Base-by-base conservation (phyloP, 768 basidiomycete species). In the Tremella mesenterica region DNA sequence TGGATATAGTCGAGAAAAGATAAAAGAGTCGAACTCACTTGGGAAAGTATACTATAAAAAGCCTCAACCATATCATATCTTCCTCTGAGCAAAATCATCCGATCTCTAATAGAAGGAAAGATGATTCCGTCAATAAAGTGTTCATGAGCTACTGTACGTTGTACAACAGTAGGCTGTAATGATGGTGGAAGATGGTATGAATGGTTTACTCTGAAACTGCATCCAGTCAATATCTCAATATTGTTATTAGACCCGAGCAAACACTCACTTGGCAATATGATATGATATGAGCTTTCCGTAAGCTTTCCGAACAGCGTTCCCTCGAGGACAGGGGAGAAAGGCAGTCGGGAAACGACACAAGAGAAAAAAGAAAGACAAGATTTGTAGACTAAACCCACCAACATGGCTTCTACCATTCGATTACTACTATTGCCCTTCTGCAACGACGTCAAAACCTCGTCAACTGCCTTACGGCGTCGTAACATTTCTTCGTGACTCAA, bases 41-140 rank as follows among this genome's bases (percentile, higher is more conserved):
- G 80, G 23, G 72, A 75, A 28, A 85, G 77, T 58, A 87, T 84
- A 56, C 86, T 84, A 55, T 84, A 78, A 26, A 90, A 75, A 62
- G 85, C 87, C 56, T 89, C 88, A 0, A 84, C 81, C 13, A 95
- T 75, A 57, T 72, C 67, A 47, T 67, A 72, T 33, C 65, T 69
- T 85, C 90, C 85, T 77, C 88, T 80, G 29, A 89, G 75, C 16
- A 93, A 77, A 61, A 96, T 95, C 79, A 93, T 85, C 29, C 88
- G 81, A 63, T 95, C 91, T 30, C 92, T 81, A 52, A 96, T 76
- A 63, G 89, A 86, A 44, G 92, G 86, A 74, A 91, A 87, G 54
- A 88, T 79, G 44, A 95, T 83, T 41, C 83, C 82, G 71, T 95
- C 91, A 63, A 95, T 88, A n/a, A 85, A 79, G 61, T 87, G 85